Base-by-base conservation (phyloP, 345 rosid genomes). In the Abelmoschus esculentus region DNA sequence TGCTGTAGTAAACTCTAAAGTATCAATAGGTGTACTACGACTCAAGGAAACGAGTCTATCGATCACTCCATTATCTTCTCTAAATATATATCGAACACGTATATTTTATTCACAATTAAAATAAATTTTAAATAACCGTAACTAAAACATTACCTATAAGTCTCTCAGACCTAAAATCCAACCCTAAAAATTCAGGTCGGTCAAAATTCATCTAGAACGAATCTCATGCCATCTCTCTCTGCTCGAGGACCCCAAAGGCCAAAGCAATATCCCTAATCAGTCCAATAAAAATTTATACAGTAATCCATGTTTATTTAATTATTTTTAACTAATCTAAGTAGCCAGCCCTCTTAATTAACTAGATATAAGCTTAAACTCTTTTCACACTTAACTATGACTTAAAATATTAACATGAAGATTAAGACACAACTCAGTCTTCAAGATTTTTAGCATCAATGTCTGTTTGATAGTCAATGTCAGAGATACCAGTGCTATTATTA, bases 381-480 rank as follows among this genome's bases (percentile, higher is more conserved):
- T 55, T 36, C 50, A 60, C 63, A 22, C 28, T 70, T 47, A 74
- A 58, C 28, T 15, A 67, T 38, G 59, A 42, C 46, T 19, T 10
- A 34, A 46, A 40, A 44, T 13, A 34, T 11, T 47, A 54, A 38
- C 28, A 19, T 66, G 56, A 5, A 47, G 42, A 47, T 29, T 47
- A 66, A 47, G 57, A 28, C 70, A 78, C 78, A 77, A 76, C 79
- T 77, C 78, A 74, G 73, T 80, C 81, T 78, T 78, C 84, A 81
- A 81, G 81, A 72, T 75, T 80, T 80, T 66, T 57, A 69, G 71
- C 83, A 77, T 80, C 80, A 82, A 83, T 80, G 82, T 77, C 74
- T 74, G 79, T 84, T 73, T 74, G 75, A 68, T 81, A 75, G 81
- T 77, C 52, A 76, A 62, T 67, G 77, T 71, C 61, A 63, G 59